phyloP scores from a whole-genome alignment of 2,329 filamentous ascomycete species.

The Colletotrichum viniferum region DNA sequence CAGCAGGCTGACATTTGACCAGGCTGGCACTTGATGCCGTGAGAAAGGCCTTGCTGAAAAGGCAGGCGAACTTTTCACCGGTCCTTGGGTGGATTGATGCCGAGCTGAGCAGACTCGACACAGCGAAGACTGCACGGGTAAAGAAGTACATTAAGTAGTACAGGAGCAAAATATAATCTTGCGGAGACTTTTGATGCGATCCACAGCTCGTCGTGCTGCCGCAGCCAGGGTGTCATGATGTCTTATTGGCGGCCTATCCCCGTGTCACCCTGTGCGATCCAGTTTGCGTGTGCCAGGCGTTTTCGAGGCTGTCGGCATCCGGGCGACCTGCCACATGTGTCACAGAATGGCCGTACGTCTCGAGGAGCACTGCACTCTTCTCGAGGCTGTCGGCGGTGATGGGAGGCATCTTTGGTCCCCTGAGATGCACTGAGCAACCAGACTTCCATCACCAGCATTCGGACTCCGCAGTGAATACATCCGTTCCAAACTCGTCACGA shows the following conservation, averaged over 20 bases:
- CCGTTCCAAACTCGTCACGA: not conserved
- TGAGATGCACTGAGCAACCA: not conserved
- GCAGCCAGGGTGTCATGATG: not conserved
- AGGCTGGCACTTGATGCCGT: constrained; percentile 18
- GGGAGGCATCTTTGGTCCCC: not conserved
- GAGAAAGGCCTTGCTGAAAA: not conserved
- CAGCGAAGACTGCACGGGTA: not conserved
- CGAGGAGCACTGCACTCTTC: not conserved
- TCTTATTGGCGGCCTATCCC: not conserved
- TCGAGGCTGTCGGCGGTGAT: not conserved
- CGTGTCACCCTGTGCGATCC: not conserved
- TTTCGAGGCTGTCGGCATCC: not conserved
- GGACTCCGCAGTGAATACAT: not conserved
- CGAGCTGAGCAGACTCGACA: constrained; percentile 2
- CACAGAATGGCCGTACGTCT: not conserved
- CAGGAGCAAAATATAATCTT: not conserved
- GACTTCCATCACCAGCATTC: not conserved
- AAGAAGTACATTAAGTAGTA: not conserved
- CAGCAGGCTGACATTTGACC: not conserved
- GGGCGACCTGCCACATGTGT: not conserved
- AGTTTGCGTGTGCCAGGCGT: not conserved
- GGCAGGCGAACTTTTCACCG: constrained; percentile 9
- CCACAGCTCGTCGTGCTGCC: not conserved
- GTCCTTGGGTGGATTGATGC: constrained; percentile 10
- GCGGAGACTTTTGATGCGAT: not conserved